phyloP scores from a whole-genome alignment of 2,329 filamentous ascomycete species.

The Myriosclerotinia duriaeana region DNA sequence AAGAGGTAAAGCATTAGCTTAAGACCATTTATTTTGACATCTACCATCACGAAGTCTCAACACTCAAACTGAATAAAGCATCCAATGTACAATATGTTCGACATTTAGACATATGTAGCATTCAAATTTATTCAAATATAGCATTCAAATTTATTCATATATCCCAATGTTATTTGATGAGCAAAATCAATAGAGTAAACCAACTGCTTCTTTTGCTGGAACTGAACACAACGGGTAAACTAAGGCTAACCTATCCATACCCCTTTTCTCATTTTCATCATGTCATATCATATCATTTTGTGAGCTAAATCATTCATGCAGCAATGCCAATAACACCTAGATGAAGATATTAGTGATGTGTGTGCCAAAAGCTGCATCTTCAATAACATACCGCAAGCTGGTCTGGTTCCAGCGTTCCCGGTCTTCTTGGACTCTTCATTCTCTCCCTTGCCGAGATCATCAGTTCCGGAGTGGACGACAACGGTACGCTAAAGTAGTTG shows the following conservation, averaged over 20 bases:
- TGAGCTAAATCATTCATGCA: conserved; percentile 50
- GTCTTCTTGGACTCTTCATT: conserved; percentile 98
- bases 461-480: conserved; percentile 91
- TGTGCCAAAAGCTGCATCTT: neutral
- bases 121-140: neutral
- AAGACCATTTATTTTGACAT: neutral
- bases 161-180: neutral
- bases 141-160: neutral
- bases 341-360: neutral
- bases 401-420: conserved; percentile 88
- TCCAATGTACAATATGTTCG: neutral
- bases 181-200: neutral
- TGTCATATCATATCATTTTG: neutral
- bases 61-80: neutral
- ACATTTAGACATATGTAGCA: neutral
- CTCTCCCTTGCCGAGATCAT: conserved; percentile 90
- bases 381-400: conserved; percentile 77
- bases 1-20: no score
- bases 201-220: neutral
- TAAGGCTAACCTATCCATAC: conserved; percentile 4
- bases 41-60: neutral
- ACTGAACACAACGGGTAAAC: conserved; percentile 7
- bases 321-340: conserved; percentile 86
- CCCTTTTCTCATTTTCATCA: conserved; percentile 9
- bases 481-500: conserved; percentile 70